A percentile compares a stretch with the other conserved stretches of the same genome.
phyloP scores from a whole-genome alignment of 768 basidiomycete genomes.

The Daedalea quercina region DNA sequence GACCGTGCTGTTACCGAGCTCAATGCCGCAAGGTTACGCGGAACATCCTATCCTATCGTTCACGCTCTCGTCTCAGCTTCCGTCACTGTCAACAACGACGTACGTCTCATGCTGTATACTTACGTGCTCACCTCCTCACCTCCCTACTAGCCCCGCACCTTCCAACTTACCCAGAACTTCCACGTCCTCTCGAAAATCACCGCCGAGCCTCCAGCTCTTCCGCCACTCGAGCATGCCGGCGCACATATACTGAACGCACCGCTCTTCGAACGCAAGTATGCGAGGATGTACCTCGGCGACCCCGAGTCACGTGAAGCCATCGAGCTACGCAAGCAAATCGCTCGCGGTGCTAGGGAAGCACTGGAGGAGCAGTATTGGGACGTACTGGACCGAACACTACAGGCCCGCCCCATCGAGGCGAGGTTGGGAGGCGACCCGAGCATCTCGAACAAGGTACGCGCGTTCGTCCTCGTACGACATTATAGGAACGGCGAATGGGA shows the following conservation, averaged over 20 bases:
- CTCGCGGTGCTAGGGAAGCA: constrained; percentile 69
- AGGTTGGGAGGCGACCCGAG: constrained; percentile 88
- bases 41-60: constrained; percentile 69
- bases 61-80: constrained; percentile 68
- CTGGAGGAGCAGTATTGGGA: constrained; percentile 89
- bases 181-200: constrained; percentile 74
- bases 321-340: constrained; percentile 65
- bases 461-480: constrained; percentile 76
- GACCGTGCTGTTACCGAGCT: constrained; percentile 76
- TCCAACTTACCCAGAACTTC: constrained; percentile 64
- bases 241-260: constrained; percentile 81
- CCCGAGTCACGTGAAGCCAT: constrained; percentile 58
- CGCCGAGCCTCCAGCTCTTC: constrained; percentile 64
- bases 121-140: neutral
- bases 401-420: constrained; percentile 77
- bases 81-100: constrained; percentile 49
- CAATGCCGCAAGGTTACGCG: constrained; percentile 66
- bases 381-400: constrained; percentile 75
- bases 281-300: constrained; percentile 66
- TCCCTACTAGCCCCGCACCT: constrained; percentile 31
- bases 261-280: constrained; percentile 76
- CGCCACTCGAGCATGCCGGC: constrained; percentile 70
- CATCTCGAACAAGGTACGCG: constrained; percentile 81
- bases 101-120: constrained; percentile 25
- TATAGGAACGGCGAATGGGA: constrained; percentile 81